A percentile compares a stretch with the other conserved stretches of the same genome.
These are phyloP conservation scores for grape (Vitis vinifera) DNA, from an alignment of 164 flowering plant genomes.

Conservation along the genomic window ASM3070453v1 NC_081823.1:3802001-3802500, in stretches of 20 bases:
- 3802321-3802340: slow-evolving; percentile 39
- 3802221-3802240: slow-evolving; percentile 58
- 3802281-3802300: slow-evolving; percentile 58
- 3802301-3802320: slow-evolving; percentile 56
- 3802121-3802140: slow-evolving; percentile 71
- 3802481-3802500: too few species aligned
- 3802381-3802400: neutral
- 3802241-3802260: slow-evolving; percentile 64
- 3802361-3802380: slow-evolving; percentile 21
- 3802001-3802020: slow-evolving; percentile 67
- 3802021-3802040: slow-evolving; percentile 52
- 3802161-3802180: slow-evolving; percentile 57
- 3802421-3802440: neutral
- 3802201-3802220: slow-evolving; percentile 30
- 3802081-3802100: slow-evolving; percentile 40
- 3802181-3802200: slow-evolving; percentile 44
- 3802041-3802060: slow-evolving; percentile 58
- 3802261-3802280: slow-evolving; percentile 74
- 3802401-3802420: neutral
- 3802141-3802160: slow-evolving; percentile 59
- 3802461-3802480: too few species aligned
- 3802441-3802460: too few species aligned
- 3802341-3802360: slow-evolving; percentile 82
- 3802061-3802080: slow-evolving; percentile 24
- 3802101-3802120: slow-evolving; percentile 31